A percentile compares a stretch with the other conserved stretches of the same genome.
These are phyloP conservation scores for Coemansia sp. DNA, from an alignment of 192 early-diverging fungal genomes.

Conservation along the genomic window DNA sequence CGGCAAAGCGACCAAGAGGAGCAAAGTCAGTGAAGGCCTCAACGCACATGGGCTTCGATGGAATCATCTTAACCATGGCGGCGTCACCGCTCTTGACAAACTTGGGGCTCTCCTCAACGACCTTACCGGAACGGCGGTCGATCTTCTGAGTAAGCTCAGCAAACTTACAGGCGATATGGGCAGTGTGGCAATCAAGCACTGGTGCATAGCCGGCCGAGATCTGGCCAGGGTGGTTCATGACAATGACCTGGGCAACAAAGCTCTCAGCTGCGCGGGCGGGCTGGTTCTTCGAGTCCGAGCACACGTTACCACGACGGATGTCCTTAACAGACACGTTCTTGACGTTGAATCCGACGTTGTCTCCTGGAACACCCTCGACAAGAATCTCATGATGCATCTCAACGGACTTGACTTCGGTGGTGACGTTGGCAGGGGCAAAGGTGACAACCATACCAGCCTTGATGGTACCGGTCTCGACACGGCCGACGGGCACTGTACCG, in stretches of 20 bases:
- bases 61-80: constrained; percentile 93
- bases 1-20: constrained; percentile 94
- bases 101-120: constrained; percentile 89
- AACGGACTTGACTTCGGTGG: constrained; percentile 96
- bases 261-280: constrained; percentile 87
- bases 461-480: constrained; percentile 95
- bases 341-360: constrained; percentile 99
- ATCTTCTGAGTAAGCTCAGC: constrained; percentile 90
- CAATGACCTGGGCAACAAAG: constrained; percentile 94
- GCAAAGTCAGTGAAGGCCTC: constrained; percentile 92
- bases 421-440: constrained; percentile 83
- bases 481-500: constrained; percentile 95
- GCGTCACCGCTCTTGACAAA: constrained; percentile 94
- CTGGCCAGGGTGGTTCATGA: constrained; percentile 96
- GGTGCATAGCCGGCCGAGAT: constrained; percentile 93
- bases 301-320: constrained; percentile 95
- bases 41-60: constrained; percentile 95
- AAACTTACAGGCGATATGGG: constrained; percentile 97
- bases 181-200: constrained; percentile 94
- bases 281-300: constrained; percentile 96
- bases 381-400: constrained; percentile 98
- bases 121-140: constrained; percentile 93
- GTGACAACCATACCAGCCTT: constrained; percentile 88
- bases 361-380: constrained; percentile 80
- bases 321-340: constrained; percentile 98